Percentiles rank a stretch among this genome's conserved stretches.
Conservation (phyloP, 2,329 filamentous ascomycete genomes). For the Fusarium coicis region DNA sequence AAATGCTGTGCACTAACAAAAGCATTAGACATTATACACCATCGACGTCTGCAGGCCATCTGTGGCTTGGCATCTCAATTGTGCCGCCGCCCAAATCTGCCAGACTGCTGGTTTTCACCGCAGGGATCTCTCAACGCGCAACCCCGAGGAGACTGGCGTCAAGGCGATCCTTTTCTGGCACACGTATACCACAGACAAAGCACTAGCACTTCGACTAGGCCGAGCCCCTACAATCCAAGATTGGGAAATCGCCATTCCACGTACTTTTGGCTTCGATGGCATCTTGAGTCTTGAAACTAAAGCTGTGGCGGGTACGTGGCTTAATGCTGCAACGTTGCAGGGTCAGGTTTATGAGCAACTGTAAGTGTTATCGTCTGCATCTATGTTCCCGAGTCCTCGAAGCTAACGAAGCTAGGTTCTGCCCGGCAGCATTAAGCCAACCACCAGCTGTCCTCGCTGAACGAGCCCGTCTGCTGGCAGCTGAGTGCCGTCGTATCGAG, state of each 20-base stretch:
- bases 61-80: conserved; percentile 71
- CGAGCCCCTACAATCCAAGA: conserved; percentile 68
- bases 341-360: conserved; percentile 67
- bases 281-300: conserved; percentile 45
- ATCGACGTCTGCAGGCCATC: conserved; percentile 71
- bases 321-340: conserved; percentile 65
- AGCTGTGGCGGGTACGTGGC: conserved; percentile 63
- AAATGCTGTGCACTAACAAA: conserved; percentile 2
- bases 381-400: no score
- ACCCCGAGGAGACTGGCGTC: conserved; percentile 48
- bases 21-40: conserved; percentile 65
- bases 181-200: conserved; percentile 67
- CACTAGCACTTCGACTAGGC: conserved; percentile 68
- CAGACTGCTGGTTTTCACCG: conserved; percentile 72
- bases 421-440: conserved; percentile 56
- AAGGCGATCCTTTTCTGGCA: conserved; percentile 61
- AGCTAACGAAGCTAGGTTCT: conserved; percentile 56
- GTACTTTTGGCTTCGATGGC: conserved; percentile 56
- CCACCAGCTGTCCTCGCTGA: conserved; percentile 54
- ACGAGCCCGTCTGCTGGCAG: conserved; percentile 53
- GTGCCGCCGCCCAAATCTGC: conserved; percentile 68
- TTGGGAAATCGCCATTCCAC: conserved; percentile 66
- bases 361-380: conserved; percentile 35
- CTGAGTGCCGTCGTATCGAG: conserved; percentile 52
- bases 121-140: conserved; percentile 44